Evolutionary conservation across 208 protist genomes (phyloP), one percentile per base, ranked within the genome.

Genomic region (Naegleria fowleri): DNA sequence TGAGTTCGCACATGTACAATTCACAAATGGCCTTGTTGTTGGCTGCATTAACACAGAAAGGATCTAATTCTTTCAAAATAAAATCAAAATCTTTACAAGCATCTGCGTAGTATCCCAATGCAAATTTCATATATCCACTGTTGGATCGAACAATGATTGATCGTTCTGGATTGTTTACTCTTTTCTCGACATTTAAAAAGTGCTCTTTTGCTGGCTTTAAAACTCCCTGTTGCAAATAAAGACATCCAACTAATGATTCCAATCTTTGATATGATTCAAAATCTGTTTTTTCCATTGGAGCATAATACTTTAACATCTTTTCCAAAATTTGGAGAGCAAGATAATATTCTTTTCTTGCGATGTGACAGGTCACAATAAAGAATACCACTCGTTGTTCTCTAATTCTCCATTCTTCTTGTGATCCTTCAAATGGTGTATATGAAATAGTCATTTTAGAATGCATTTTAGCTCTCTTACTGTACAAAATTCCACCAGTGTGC

Each of bases 1-100:
- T n/a, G 0, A 92, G n/a, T 7, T 76, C 48, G 29, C 55, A 40
- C 6, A 38, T 22, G 19, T 92, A 55, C 52, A 92, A 90, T 38
- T 36, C 4, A 58, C 91, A 89, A n/a, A 88, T 83, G 15, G 85
- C 40, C 40, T 41, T 67, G 59, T 90, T 92, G 52, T 90, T 92
- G 5, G 52, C 91, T 25, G 83, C 85, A 59, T 79, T 29, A 58
- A 55, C 84, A 59, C 29, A 19, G n/a, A 29, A 19, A 40, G 52
- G 48, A 55, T 51, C 83, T 6, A 84, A 39, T 48, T 59, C 55
- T 67, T 15, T 67, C 29, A 90, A 55, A 67, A 52, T 79, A 13
- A 52, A 48, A 41, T 19, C 52, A 85, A 90, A 90, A 15, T 90
- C 85, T 55, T 29, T 79, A 67, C 9, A n/a, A 48, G 85, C 91